Conservation (phyloP, 805 yeast genomes). For the Teunomyces panamensis region DNA sequence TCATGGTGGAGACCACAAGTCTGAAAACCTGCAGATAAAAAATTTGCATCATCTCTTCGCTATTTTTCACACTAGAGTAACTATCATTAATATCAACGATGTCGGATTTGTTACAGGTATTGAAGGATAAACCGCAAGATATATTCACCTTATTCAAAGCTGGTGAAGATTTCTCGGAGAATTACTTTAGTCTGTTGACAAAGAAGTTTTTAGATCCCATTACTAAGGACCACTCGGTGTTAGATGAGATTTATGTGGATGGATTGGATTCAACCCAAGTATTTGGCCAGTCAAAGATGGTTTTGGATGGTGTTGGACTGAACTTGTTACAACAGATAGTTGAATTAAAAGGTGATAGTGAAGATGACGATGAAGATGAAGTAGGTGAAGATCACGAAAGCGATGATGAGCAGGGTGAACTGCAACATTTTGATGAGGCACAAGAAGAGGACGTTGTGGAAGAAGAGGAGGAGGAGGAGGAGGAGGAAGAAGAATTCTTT, state of each 20-base stretch:
- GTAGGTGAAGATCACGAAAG: constrained; percentile 8
- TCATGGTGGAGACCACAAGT: not conserved
- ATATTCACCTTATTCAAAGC: constrained; percentile 18
- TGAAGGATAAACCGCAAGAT: constrained; percentile 21
- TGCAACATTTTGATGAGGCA: constrained; percentile 18
- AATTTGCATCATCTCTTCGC: constrained; percentile 8
- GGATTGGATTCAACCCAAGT: constrained; percentile 90
- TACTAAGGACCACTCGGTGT: constrained; percentile 51
- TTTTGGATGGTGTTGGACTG: constrained; percentile 75
- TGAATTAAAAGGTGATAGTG: constrained; percentile 16
- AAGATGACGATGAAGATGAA: constrained; percentile 16
- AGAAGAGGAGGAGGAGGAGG: constrained; percentile 17
- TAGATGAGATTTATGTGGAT: constrained; percentile 79
- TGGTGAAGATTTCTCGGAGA: constrained; percentile 8
- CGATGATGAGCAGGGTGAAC: constrained; percentile 11
- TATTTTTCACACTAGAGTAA: not conserved
- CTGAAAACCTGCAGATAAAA: constrained; percentile 1
- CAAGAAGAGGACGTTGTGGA: constrained; percentile 5
- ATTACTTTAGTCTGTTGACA: constrained; percentile 31
- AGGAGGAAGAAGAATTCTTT: constrained; percentile 13
- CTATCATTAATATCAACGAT: constrained; percentile 13
- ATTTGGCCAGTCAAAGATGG: constrained; percentile 88
- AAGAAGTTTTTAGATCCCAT: constrained; percentile 60
- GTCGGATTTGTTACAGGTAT: constrained; percentile 18
- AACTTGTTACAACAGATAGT: constrained; percentile 53